A percentile compares a stretch with the other conserved stretches of the same genome.
These are phyloP conservation scores for Podila clonocystis DNA, from an alignment of 192 early-diverging fungal species.

Conservation along the genomic window DNA sequence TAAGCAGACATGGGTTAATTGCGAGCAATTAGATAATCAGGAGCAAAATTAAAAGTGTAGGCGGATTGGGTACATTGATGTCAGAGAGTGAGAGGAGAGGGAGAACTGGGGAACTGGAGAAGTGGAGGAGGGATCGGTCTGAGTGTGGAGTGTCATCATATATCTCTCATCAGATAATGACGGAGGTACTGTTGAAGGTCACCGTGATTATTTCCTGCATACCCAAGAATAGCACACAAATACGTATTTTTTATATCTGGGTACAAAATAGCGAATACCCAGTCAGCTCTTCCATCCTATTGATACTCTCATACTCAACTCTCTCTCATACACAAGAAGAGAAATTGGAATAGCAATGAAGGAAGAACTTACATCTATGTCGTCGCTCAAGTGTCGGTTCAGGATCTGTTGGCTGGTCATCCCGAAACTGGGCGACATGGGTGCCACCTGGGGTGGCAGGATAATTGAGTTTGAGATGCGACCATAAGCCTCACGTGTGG, in stretches of 20 bases:
- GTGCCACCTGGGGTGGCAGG: conserved; percentile 16
- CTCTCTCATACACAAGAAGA: no score
- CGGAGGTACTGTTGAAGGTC: not conserved
- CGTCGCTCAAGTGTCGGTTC: conserved; percentile 16
- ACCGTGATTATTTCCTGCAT: not conserved
- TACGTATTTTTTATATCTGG: no score
- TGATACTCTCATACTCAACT: not conserved
- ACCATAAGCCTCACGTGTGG: conserved; percentile 20
- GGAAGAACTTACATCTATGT: conserved; percentile 41
- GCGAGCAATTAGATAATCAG: not conserved
- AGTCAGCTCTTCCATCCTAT: no score
- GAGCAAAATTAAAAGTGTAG: not conserved
- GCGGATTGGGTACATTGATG: no score
- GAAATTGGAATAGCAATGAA: not conserved
- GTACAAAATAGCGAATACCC: no score
- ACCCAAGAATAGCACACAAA: conserved; percentile 1
- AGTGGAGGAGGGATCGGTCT: no score
- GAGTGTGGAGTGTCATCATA: no score
- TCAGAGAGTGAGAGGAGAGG: not conserved
- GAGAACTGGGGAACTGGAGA: not conserved
- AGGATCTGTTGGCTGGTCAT: conserved; percentile 24
- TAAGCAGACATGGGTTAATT: not conserved
- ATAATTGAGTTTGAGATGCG: conserved; percentile 25
- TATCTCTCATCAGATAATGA: no score
- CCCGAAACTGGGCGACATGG: conserved; percentile 32